These are phyloP conservation scores for Hsuehochloa calcarea DNA, from an alignment of 176 grass and related monocot species.

Conservation along the genomic window DNA sequence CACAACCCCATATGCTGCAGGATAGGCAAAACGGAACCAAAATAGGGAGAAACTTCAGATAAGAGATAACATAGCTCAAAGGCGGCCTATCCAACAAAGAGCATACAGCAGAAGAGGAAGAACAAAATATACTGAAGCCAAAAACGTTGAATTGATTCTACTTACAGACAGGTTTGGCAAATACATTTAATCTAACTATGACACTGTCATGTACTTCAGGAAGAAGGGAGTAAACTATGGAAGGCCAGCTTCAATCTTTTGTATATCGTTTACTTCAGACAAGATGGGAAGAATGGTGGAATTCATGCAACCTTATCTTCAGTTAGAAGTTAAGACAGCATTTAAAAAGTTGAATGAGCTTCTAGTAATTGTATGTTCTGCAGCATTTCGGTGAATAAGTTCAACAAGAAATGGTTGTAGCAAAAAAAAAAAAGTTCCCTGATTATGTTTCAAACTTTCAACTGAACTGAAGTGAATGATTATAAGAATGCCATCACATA, in stretches of 20 bases:
- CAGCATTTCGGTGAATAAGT: slow-evolving; percentile 9
- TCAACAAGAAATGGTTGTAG: background rate
- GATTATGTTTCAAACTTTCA: background rate
- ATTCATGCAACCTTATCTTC: slow-evolving; percentile 22
- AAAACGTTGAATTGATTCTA: background rate
- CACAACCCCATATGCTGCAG: slow-evolving; percentile 83
- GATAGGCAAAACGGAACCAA: slow-evolving; percentile 35
- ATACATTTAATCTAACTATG: slow-evolving; percentile 2
- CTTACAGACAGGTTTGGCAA: background rate
- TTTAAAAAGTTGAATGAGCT: slow-evolving; percentile 8
- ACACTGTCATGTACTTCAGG: slow-evolving; percentile 9
- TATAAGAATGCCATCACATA: background rate
- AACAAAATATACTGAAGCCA: background rate
- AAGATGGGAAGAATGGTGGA: background rate
- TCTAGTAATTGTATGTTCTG: slow-evolving; percentile 22
- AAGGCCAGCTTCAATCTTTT: background rate
- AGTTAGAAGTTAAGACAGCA: slow-evolving; percentile 1
- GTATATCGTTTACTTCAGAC: slow-evolving; percentile 12
- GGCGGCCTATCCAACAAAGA: background rate
- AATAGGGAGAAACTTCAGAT: slow-evolving; percentile 32
- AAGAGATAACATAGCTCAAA: slow-evolving; percentile 17
- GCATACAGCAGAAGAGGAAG: slow-evolving; percentile 9
- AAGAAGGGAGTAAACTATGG: background rate
- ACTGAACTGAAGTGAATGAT: background rate
- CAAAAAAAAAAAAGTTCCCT: background rate